Base-by-base conservation (phyloP, 163 green algal genomes). In the Coccomyxa subellipsoidea region DNA sequence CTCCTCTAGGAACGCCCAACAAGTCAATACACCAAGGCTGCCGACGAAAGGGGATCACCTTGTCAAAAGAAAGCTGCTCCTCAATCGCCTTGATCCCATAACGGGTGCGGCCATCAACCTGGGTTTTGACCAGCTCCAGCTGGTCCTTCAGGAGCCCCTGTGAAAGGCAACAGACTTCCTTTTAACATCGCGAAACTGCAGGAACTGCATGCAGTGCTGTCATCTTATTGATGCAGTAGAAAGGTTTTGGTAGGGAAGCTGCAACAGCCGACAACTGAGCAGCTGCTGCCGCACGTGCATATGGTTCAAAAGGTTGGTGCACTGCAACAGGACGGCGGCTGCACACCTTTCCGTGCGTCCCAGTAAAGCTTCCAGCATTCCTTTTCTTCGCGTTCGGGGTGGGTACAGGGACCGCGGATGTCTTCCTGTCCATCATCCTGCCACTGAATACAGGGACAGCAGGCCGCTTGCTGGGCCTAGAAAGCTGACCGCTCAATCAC, bases 11-110 rank as follows among this genome's bases (percentile, higher is more conserved):
- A n/a, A n/a, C n/a, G n/a, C n/a, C n/a, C n/a, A n/a, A n/a, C n/a
- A 59, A 59, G 15, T 59, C 47, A 59, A 27, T 8, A 12, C 3
- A 59, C 47, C 47, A 59, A 1, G 21, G 21, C 1, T 23, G 0
- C 15, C 47, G 23, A 27, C 15, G 4, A 18, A 2, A 10, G 21
- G 47, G 1, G 2, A 76, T 72, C 32, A 93, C 94, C 89, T 99
- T 99, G 84, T 99, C 96, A 84, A 99, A 99, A 2, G 89, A 91
- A 4, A 99, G 91, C 77, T 95, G 83, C 31, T 94, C 90, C 27
- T 94, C 85, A 31, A 99, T 90, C 0, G 92, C 90, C 81, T 92
- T 93, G 83, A 99, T 94, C 5, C 88, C 90, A 71, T 93, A 94
- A 12, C 92, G 87, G 0, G 84, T 79, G 4, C 81, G 72, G 54